These are phyloP conservation scores for Hyphodiscus sp. DNA, from an alignment of 2,329 filamentous ascomycete genomes.

Conservation along the genomic window DNA sequence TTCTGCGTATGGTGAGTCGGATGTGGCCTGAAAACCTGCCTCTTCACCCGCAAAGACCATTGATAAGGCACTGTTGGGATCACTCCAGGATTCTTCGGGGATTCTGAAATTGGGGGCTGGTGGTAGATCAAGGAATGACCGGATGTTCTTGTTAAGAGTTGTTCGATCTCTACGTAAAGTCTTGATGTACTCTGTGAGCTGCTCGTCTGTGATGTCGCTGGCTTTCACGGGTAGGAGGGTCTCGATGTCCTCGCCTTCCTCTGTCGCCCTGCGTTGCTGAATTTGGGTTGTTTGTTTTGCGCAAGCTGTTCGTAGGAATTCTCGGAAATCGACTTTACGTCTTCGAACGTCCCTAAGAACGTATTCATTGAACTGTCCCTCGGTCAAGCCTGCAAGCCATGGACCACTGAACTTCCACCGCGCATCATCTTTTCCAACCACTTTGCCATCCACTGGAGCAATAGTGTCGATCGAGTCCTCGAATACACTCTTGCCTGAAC, in stretches of 20 bases:
- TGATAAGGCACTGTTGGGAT: not conserved
- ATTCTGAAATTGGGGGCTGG: constrained; percentile 15
- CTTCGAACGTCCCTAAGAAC: constrained; percentile 47
- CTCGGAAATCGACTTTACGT: constrained; percentile 47
- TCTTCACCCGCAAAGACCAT: constrained; percentile 13
- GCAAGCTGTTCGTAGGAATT: constrained; percentile 44
- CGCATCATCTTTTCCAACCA: constrained; percentile 33
- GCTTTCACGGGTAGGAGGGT: constrained; percentile 28
- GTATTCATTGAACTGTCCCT: constrained; percentile 53
- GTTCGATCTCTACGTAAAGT: constrained; percentile 45
- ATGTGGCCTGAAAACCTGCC: constrained; percentile 18
- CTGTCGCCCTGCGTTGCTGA: constrained; percentile 34
- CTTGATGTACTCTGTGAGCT: constrained; percentile 47
- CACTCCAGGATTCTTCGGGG: not conserved
- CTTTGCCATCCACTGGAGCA: constrained; percentile 26
- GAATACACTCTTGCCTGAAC: constrained; percentile 47
- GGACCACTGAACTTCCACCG: constrained; percentile 64
- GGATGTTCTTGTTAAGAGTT: constrained; percentile 47
- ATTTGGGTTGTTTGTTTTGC: constrained; percentile 38
- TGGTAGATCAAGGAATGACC: constrained; percentile 54
- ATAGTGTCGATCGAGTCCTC: constrained; percentile 53
- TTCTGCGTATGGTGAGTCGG: constrained; percentile 36
- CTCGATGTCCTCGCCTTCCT: constrained; percentile 26
- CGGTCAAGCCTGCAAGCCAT: constrained; percentile 57
- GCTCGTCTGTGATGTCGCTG: constrained; percentile 41